A percentile compares a stretch with the other conserved stretches of the same genome.
Evolutionary conservation across 1,139 yeast genomes (phyloP).

Genomic region (Debaryomyces coudertii): DNA sequence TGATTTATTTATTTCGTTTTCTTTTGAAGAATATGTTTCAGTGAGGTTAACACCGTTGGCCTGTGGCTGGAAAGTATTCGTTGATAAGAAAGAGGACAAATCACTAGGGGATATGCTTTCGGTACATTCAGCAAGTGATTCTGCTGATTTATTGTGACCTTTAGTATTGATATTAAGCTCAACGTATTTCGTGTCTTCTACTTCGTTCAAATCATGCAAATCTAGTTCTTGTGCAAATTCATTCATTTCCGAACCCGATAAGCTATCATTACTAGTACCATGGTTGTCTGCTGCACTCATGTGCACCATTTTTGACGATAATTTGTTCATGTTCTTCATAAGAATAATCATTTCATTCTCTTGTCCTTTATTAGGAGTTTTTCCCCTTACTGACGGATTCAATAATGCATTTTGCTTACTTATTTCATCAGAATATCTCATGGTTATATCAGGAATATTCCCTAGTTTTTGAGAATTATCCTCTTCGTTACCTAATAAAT

Average conservation of each 20-base stretch:
- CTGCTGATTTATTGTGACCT: constrained; percentile 15
- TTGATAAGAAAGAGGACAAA: constrained; percentile 30
- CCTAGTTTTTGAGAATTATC: constrained; percentile 81
- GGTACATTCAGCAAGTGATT: constrained; percentile 5
- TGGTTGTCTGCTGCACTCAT: constrained; percentile 32
- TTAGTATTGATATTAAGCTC: constrained; percentile 55
- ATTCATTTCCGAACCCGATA: constrained; percentile 33
- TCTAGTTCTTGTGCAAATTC: constrained; percentile 55
- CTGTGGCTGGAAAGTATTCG: constrained; percentile 21
- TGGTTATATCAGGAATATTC: constrained; percentile 84
- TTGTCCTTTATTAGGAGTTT: constrained; percentile 35
- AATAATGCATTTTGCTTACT: constrained; percentile 10
- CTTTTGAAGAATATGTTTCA: constrained; percentile 38
- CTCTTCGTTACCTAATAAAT: constrained; percentile 76
- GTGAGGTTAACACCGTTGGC: constrained; percentile 40
- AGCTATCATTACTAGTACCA: constrained; percentile 18
- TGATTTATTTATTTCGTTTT: constrained; percentile 50
- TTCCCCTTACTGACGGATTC: constrained; percentile 13
- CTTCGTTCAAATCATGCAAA: constrained; percentile 63
- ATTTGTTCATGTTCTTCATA: constrained; percentile 83
- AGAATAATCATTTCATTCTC: constrained; percentile 72
- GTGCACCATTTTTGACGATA: constrained; percentile 80
- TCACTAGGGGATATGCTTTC: constrained; percentile 19
- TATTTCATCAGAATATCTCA: constrained; percentile 65
- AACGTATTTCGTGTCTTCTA: constrained; percentile 53